phyloP scores from a whole-genome alignment of 106 monocot species.

The Dendrobium nobile region DNA sequence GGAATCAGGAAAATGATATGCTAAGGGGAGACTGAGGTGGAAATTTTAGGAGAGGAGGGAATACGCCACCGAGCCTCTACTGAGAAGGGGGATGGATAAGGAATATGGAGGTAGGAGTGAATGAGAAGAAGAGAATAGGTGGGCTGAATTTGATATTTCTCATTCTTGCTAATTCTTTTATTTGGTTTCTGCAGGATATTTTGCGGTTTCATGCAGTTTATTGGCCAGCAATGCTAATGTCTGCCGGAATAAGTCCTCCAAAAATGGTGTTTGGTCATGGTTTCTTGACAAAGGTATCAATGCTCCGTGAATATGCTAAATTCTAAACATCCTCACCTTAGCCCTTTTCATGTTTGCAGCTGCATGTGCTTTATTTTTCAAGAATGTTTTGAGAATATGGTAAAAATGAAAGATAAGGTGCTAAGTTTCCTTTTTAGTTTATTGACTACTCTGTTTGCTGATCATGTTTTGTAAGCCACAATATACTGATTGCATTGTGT shows the following conservation, averaged over 20 bases:
- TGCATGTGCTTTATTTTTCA: not conserved
- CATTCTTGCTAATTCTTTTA: not conserved
- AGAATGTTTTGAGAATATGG: not conserved
- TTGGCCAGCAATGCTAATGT: conserved; percentile 99
- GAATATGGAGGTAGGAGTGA: no score
- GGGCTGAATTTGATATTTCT: not conserved
- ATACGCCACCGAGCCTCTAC: no score
- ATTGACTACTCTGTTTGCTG: not conserved
- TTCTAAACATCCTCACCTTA: no score
- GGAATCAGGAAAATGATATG: no score
- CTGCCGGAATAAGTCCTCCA: conserved; percentile 81
- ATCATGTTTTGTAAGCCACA: not conserved
- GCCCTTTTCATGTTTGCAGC: not conserved
- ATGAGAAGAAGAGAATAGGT: no score
- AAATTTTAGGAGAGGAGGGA: no score
- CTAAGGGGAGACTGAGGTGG: no score
- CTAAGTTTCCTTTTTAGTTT: not conserved
- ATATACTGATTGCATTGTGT: not conserved
- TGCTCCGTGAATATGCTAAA: no score
- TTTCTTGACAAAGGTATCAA: conserved; percentile 93
- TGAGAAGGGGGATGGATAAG: no score
- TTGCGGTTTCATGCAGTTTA: conserved; percentile 99
- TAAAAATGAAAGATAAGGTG: not conserved
- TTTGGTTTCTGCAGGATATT: conserved; percentile 59
- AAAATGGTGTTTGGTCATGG: conserved; percentile 96